Base-by-base conservation (phyloP, 116 monocot genomes). In the Phalaenopsis hybrid region DNA sequence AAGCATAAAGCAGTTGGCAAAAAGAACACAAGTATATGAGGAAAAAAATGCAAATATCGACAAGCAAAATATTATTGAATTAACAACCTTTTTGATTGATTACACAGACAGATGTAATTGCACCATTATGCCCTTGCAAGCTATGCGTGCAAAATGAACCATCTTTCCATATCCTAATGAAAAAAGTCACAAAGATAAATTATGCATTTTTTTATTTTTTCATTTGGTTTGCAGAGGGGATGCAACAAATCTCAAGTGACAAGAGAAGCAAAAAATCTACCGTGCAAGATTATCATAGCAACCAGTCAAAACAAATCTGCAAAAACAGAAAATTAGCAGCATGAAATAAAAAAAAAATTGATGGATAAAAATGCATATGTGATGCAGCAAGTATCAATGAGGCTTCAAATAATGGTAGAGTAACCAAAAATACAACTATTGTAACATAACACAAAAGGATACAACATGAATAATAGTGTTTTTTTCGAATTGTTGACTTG, bases 301-400 rank as follows among this genome's bases (percentile, higher is more conserved):
- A 18, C 98, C 98, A 55, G 98, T 93, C 63, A 95, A 73, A 81
- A 98, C 83, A 82, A 86, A 92, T 34, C 98, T 95, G 98, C 37
- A 61, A 90, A 82, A 51, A 75, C 6, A 74, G 10, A 61, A 61
- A 59, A 59, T 10, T 52, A 13, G 12, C 52, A 12, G 52, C 52
- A 23, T 61, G 21, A 31, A 61, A 61, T 61, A 61, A 61, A 61
- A 8, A 33, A 69, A 31, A 69, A 8, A 2, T 69, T 10, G 21
- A 33, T 69, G 69, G 33, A 69, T 33, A 69, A 31, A 69, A 69
- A 69, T 33, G 34, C 52, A 52, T 50, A 50, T 52, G 10, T 13
- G 12, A 52, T 15, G 15, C 52, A 3, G 52, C 15, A 52, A 52
- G 52, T 15, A 52, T 61, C 21, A 61, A 61, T 61, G 61, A 13